Evolutionary conservation across 192 early-diverging fungal genomes (phyloP).

Genomic region (Mortierella alpina): DNA sequence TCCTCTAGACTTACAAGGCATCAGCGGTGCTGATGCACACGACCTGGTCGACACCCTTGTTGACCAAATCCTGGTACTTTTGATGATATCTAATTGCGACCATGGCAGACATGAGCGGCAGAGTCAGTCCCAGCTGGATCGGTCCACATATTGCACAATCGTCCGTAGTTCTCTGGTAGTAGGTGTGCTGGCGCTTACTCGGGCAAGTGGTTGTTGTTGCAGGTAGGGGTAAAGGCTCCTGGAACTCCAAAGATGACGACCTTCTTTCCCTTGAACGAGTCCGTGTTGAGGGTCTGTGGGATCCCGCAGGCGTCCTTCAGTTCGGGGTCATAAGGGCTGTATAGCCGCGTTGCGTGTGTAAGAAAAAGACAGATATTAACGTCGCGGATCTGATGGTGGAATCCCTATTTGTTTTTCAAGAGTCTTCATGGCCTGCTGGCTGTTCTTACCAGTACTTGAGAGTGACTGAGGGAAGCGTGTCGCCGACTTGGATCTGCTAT

Average conservation of each 20-base stretch:
- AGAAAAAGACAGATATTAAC: neutral
- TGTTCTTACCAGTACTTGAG: conserved; percentile 63
- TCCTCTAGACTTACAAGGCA: conserved; percentile 57
- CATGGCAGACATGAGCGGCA: neutral
- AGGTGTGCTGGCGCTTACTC: conserved; percentile 39
- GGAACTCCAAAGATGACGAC: conserved; percentile 77
- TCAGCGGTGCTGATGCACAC: conserved; percentile 72
- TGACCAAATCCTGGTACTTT: conserved; percentile 64
- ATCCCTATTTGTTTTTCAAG: neutral
- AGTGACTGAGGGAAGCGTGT: conserved; percentile 62
- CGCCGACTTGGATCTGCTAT: conserved; percentile 62
- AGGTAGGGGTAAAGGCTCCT: conserved; percentile 73
- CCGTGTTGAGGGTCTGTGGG: conserved; percentile 51
- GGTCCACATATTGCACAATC: neutral
- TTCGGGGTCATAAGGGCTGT: conserved; percentile 38
- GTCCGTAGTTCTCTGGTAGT: too few species aligned
- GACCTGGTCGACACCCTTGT: conserved; percentile 77
- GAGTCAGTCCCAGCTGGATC: neutral
- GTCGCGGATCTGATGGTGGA: neutral
- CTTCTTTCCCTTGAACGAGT: conserved; percentile 69
- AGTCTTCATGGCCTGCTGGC: too few species aligned
- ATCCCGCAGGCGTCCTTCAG: conserved; percentile 48
- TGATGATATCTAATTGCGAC: conserved; percentile 60
- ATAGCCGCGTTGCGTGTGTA: neutral
- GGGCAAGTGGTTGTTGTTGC: conserved; percentile 66